Percentiles rank a stretch among this genome's conserved stretches.
phyloP scores from a whole-genome alignment of 1,284 basidiomycete genomes.

The Malassezia furfur region DNA sequence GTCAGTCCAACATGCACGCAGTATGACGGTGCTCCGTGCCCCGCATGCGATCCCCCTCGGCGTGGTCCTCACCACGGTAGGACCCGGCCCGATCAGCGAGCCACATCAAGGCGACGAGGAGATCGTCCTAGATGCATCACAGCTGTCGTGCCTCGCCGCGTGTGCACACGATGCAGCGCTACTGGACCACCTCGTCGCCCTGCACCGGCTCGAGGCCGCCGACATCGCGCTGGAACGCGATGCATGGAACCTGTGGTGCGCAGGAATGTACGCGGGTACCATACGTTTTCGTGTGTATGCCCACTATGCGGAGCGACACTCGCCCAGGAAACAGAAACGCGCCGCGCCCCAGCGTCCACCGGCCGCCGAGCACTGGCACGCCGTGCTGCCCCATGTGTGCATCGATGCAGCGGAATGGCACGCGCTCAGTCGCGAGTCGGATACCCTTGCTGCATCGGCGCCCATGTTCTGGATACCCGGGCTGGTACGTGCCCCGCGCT shows the following conservation, averaged over 20 bases:
- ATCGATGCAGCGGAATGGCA: conserved; percentile 3
- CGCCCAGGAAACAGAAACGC: background rate
- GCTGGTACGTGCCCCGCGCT: background rate
- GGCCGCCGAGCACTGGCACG: conserved; percentile 1
- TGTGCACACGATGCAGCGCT: background rate
- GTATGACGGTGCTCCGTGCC: background rate
- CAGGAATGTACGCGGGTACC: conserved; percentile 8
- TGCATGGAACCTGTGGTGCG: conserved; percentile 10
- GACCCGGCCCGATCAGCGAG: background rate
- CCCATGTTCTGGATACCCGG: background rate
- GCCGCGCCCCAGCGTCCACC: background rate
- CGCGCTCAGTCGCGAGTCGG: conserved; percentile 10
- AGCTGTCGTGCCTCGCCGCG: background rate
- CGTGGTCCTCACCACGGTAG: background rate
- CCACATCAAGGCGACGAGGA: background rate
- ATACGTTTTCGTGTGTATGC: conserved; percentile 2
- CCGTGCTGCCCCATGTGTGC: background rate
- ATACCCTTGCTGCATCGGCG: background rate
- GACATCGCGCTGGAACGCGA: conserved; percentile 9
- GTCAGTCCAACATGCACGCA: background rate
- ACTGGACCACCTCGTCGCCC: background rate
- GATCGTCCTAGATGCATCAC: background rate
- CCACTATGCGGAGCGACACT: background rate
- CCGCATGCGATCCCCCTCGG: background rate
- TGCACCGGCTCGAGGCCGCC: background rate